phyloP scores from a whole-genome alignment of 2,329 filamentous ascomycete species.

The Arthrobotrys conoides region DNA sequence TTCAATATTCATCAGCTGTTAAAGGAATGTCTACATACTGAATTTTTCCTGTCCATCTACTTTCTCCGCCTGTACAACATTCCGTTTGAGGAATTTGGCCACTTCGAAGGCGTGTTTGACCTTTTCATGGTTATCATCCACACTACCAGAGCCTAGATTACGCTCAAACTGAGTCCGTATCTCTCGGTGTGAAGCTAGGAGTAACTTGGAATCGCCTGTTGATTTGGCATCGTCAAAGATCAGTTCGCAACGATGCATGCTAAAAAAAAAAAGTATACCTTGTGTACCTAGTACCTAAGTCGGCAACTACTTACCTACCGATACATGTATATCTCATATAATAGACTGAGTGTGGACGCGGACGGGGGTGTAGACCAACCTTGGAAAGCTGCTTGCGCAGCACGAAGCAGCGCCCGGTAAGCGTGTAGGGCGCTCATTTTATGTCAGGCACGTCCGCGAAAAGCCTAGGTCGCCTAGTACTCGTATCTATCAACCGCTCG shows the following conservation, averaged over 20 bases:
- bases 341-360: no score
- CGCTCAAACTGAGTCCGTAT: constrained; percentile 81
- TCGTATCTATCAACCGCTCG: no score
- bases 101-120: constrained; percentile 87
- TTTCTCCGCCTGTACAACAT: constrained; percentile 85
- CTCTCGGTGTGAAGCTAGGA: constrained; percentile 79
- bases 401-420: constrained; percentile 85
- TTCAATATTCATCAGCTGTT: no score
- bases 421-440: constrained; percentile 74
- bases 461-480: no score
- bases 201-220: constrained; percentile 78
- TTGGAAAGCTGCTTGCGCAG: constrained; percentile 84
- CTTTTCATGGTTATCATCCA: constrained; percentile 68
- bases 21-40: constrained; percentile 70
- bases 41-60: constrained; percentile 71
- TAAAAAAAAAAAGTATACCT: no score
- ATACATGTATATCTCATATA: not conserved
- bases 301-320: no score
- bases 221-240: not conserved
- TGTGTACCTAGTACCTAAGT: no score
- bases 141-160: constrained; percentile 74
- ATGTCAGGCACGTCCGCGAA: not conserved
- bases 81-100: constrained; percentile 82
- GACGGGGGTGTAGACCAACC: constrained; percentile 70
- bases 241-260: not conserved